Base-by-base conservation (phyloP, 768 basidiomycete genomes). In the Pisolithus orientalis region DNA sequence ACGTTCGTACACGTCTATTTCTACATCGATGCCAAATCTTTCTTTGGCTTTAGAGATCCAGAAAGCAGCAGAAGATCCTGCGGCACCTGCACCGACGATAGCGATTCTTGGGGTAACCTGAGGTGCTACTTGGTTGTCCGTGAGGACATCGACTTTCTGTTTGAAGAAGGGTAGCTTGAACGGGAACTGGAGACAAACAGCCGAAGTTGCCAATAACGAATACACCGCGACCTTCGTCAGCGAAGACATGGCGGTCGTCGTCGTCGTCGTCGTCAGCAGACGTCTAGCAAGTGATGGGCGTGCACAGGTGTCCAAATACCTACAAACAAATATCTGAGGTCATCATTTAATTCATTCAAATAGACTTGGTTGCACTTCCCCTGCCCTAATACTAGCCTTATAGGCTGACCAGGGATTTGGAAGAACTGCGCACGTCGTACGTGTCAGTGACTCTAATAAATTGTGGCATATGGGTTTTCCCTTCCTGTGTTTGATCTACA, bases 61-160 rank as follows among this genome's bases (percentile, higher is more conserved):
- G 62, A 82, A 89, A 2, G 83, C 91, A 21, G 92, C 88, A 25
- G 90, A 87, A 14, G 80, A 82, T 8, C 94, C 94, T 9, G 76
- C 90, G 13, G 94, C 92, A 27, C 94, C 94, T 0, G 94, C 93
- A 16, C 94, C 94, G 50, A 96, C 80, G 62, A 96, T 83, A 7
- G 93, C 94, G 59, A 96, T 77, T 44, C 84, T 71, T 43, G 83
- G 79, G 0, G 73, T 47, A 51, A 49, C 54, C 55, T 40, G 60
- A 59, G 29, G 53, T 53, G 2, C 47, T 13, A 45, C 7, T 43
- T 63, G 58, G 37, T 60, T 55, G 45, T 62, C 60, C 21, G 27
- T 45, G 25, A 59, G 3, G 37, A 57, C 55, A 39, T 61, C 56
- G 40, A 65, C 53, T 28, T 63, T 71, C 42, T 66, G 57, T 44